A percentile compares a stretch with the other conserved stretches of the same genome.
Evolutionary conservation across 257 asterid species (phyloP).

Genomic region (Solanum medicagineum): DNA sequence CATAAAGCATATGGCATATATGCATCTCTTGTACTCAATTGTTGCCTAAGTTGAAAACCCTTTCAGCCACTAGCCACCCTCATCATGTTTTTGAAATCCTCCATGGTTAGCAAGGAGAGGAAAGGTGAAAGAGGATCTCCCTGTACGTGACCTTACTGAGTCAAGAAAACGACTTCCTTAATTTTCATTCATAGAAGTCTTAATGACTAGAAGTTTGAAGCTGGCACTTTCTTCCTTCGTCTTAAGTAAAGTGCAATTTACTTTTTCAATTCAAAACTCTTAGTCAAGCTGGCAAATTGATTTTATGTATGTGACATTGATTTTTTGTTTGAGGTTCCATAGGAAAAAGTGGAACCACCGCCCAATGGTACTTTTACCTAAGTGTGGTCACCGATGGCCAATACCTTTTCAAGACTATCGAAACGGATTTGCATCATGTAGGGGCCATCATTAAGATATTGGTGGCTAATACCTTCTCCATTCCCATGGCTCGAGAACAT

Average conservation of each 20-base stretch:
- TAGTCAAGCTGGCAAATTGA: neutral
- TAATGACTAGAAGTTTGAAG: neutral
- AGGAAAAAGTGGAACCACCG: neutral
- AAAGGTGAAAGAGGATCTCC: neutral
- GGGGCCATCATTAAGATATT: neutral
- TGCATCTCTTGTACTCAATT: neutral
- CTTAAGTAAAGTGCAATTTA: neutral
- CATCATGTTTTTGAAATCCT: neutral
- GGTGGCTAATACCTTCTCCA: too few species aligned
- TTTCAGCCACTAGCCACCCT: neutral
- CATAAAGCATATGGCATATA: neutral
- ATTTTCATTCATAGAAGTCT: neutral
- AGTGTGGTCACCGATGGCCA: neutral
- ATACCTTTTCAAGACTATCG: neutral
- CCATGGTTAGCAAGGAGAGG: neutral
- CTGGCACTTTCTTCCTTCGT: neutral
- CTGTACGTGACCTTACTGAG: neutral
- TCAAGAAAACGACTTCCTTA: neutral
- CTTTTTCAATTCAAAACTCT: neutral
- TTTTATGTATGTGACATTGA: too few species aligned
- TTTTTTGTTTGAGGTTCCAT: neutral
- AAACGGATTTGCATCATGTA: neutral
- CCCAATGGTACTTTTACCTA: neutral
- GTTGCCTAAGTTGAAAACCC: neutral
- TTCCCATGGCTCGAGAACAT: neutral